These are phyloP conservation scores for Candida hungchunana DNA, from an alignment of 805 yeast species.

Conservation along the genomic window DNA sequence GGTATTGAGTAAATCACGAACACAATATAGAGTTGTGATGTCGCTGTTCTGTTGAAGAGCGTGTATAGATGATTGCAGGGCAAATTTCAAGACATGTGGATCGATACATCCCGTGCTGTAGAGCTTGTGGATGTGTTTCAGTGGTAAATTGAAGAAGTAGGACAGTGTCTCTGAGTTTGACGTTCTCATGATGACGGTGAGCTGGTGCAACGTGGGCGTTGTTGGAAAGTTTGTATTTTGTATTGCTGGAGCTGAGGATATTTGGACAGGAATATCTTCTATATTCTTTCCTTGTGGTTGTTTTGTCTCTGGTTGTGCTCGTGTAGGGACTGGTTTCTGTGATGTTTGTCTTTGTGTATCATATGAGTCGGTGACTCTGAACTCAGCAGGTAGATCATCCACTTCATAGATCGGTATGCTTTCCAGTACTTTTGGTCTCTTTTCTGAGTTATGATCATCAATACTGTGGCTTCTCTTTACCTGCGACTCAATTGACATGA, in stretches of 20 bases:
- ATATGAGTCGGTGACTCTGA: slow-evolving; percentile 9
- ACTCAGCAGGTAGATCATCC: slow-evolving; percentile 39
- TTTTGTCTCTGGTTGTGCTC: slow-evolving; percentile 1
- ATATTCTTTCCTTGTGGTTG: neutral
- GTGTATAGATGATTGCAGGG: slow-evolving; percentile 35
- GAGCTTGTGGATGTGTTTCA: slow-evolving; percentile 26
- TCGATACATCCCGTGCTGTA: slow-evolving; percentile 47
- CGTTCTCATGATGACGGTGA: slow-evolving; percentile 38
- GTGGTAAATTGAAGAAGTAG: slow-evolving; percentile 32
- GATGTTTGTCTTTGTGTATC: slow-evolving; percentile 33
- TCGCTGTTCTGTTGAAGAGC: neutral
- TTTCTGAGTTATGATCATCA: slow-evolving; percentile 36
- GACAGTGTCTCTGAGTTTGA: slow-evolving; percentile 31
- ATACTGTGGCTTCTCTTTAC: slow-evolving; percentile 45
- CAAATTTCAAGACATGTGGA: slow-evolving; percentile 42
- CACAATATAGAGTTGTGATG: neutral
- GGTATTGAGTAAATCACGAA: slow-evolving; percentile 9
- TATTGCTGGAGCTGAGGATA: neutral
- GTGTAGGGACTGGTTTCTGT: slow-evolving; percentile 43
- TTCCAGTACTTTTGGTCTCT: slow-evolving; percentile 24
- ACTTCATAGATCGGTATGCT: slow-evolving; percentile 39
- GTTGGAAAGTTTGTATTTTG: slow-evolving; percentile 31
- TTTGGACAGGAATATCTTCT: neutral
- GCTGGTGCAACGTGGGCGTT: slow-evolving; percentile 43
- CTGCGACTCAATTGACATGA: slow-evolving; percentile 22